Evolutionary conservation across 2,329 filamentous ascomycete genomes (phyloP).

Genomic region (Stachybotrys echinatus): DNA sequence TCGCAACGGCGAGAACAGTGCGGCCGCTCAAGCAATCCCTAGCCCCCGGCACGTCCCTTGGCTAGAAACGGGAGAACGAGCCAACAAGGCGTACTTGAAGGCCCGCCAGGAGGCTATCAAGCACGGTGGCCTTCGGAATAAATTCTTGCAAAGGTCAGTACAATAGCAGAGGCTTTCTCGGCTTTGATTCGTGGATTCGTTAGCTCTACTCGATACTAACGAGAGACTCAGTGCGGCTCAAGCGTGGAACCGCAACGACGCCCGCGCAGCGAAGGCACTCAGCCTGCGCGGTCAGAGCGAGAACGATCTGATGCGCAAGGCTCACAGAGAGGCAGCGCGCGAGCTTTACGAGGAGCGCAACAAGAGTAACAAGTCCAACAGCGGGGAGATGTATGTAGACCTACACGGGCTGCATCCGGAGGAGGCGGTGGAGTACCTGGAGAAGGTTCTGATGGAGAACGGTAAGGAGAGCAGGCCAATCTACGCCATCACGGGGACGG

Average conservation of each 20-base stretch:
- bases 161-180: too few species aligned
- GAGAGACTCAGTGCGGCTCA: conserved; percentile 68
- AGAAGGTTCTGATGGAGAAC: conserved; percentile 82
- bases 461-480: conserved; percentile 67
- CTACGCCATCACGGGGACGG: conserved; percentile 95
- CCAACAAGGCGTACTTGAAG: conserved; percentile 92
- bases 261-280: conserved; percentile 88
- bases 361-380: conserved; percentile 51
- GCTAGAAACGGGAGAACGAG: conserved; percentile 86
- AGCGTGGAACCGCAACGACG: conserved; percentile 98
- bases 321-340: conserved; percentile 86
- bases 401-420: conserved; percentile 98
- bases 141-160: conserved; percentile 87
- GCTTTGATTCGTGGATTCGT: too few species aligned
- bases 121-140: conserved; percentile 92
- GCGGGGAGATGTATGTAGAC: conserved; percentile 84
- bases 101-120: conserved; percentile 94
- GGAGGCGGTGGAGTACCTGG: conserved; percentile 91
- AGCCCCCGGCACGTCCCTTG: conserved; percentile 91
- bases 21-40: conserved; percentile 76
- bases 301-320: conserved; percentile 95
- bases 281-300: conserved; percentile 93
- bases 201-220: conserved; percentile 4
- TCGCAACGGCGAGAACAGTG: conserved; percentile 70
- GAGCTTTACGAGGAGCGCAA: conserved; percentile 94